phyloP scores from a whole-genome alignment of 2,329 filamentous ascomycete species.

The Aspergillus ochraceus region DNA sequence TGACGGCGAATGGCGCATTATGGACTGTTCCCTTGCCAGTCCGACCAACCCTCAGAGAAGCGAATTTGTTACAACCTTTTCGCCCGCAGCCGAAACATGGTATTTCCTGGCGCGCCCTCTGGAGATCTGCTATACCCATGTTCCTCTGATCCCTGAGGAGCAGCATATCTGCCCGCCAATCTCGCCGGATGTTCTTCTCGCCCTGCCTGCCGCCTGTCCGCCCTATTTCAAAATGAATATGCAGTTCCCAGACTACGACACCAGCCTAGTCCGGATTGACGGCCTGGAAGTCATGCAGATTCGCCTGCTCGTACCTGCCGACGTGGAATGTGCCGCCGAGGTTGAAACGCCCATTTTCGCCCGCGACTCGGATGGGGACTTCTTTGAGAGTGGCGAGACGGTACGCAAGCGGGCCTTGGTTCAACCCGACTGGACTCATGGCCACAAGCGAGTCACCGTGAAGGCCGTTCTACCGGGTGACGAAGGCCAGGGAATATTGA shows the following conservation, averaged over 20 bases:
- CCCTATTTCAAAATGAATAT: conserved; percentile 82
- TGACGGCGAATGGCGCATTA: conserved; percentile 93
- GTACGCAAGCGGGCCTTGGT: conserved; percentile 83
- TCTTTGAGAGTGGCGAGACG: conserved; percentile 87
- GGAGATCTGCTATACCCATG: conserved; percentile 93
- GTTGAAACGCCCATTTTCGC: conserved; percentile 82
- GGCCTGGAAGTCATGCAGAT: conserved; percentile 92
- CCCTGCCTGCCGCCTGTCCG: conserved; percentile 81
- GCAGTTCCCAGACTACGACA: conserved; percentile 86
- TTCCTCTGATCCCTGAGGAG: conserved; percentile 81
- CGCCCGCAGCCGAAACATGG: conserved; percentile 75
- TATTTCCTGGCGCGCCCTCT: conserved; percentile 90
- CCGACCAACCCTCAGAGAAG: conserved; percentile 82
- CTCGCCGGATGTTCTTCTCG: conserved; percentile 79
- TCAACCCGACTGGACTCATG: conserved; percentile 87
- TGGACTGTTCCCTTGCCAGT: conserved; percentile 89
- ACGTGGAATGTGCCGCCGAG: conserved; percentile 89
- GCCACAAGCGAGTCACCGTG: conserved; percentile 86
- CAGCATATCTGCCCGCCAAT: conserved; percentile 92
- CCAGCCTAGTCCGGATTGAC: conserved; percentile 79
- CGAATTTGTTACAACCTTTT: conserved; percentile 72
- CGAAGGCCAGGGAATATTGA: conserved; percentile 82
- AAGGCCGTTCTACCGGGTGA: conserved; percentile 91
- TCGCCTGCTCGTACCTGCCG: conserved; percentile 80
- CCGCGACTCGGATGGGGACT: conserved; percentile 82